Evolutionary conservation across 2,329 filamentous ascomycete genomes (phyloP), one percentile per base, ranked within the genome.

Genomic region (Penicillium sp.): DNA sequence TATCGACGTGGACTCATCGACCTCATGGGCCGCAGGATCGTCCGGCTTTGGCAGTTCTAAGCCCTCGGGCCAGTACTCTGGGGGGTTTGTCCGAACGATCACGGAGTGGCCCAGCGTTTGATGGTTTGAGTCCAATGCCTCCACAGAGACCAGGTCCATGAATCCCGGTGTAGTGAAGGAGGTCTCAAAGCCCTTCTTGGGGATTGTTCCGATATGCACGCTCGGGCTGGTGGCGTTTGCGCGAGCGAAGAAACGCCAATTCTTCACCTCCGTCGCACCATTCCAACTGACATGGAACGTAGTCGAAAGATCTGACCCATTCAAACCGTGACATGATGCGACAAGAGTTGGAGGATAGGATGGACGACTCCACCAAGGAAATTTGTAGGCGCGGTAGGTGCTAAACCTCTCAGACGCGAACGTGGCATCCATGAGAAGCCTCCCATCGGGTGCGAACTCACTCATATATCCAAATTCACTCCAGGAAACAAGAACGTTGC

Each of bases 301-400:
- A 0, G 69, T 75, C 22, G 61, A 60, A 35, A 69, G 41, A 2
- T 67, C 63, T 0, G 63, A 38, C 5, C 42, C 42, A 4, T 53
- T 48, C 0, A 68, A 65, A 4, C 72, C 72, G 22, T 65, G 68
- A 1, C 65, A 69, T 8, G 65, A 67, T 7, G 70, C 63, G 31
- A 69, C 69, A 5, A 73, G 17, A 1, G 59, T 65, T 1, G 74
- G 74, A 1, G 71, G 65, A 7, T 64, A 50, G 11, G 47, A 50
- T 6, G 73, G 72, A 12, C 64, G 62, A 15, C 75, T 73, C 3
- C 65, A 66, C 60, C 73, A 77, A 31, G 69, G 59, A 15, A 61
- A 69, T 49, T 78, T 78, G 65, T 73, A 77, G 1, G 73, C 64
- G 11, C 76, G 73, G 56, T 78, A 78, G 28, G 69, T 77, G 12